A percentile compares a stretch with the other conserved stretches of the same genome.
Evolutionary conservation across 805 yeast species (phyloP).

Genomic region (Hanseniaspora nectarophila): DNA sequence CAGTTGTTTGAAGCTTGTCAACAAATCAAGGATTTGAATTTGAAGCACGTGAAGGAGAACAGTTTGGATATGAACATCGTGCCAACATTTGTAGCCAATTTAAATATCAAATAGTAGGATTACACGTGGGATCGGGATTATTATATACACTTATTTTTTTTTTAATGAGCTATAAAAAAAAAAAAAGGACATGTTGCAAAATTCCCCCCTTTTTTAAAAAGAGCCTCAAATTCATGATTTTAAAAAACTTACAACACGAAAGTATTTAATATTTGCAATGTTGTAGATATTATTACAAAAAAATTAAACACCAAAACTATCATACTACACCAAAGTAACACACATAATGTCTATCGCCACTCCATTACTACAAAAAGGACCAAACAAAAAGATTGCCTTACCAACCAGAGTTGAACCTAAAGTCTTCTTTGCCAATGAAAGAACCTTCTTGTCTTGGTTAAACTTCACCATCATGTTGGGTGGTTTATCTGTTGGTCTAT

Average conservation of each 20-base stretch:
- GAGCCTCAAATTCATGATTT: no score
- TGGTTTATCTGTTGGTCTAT: conserved; percentile 86
- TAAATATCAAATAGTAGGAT: background rate
- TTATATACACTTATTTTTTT: background rate
- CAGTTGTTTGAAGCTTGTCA: conserved; percentile 16
- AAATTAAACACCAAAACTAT: no score
- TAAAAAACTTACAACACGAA: no score
- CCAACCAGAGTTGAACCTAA: conserved; percentile 98
- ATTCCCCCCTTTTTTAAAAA: background rate
- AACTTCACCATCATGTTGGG: conserved; percentile 98
- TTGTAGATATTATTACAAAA: no score
- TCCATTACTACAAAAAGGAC: conserved; percentile 60
- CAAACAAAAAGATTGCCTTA: conserved; percentile 86
- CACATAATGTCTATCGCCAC: conserved; percentile 57
- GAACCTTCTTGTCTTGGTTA: conserved; percentile 96
- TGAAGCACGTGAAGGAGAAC: background rate
- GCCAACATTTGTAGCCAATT: conserved; percentile 10
- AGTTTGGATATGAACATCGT: conserved; percentile 9
- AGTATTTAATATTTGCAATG: no score
- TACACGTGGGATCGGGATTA: background rate
- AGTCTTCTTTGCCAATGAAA: conserved; percentile 96
- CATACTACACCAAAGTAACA: no score
- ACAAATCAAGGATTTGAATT: conserved; percentile 14
- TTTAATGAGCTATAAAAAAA: no score
- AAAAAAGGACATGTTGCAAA: no score